Base-by-base conservation (phyloP, 2,329 filamentous ascomycete species). In the Alternaria sp. region DNA sequence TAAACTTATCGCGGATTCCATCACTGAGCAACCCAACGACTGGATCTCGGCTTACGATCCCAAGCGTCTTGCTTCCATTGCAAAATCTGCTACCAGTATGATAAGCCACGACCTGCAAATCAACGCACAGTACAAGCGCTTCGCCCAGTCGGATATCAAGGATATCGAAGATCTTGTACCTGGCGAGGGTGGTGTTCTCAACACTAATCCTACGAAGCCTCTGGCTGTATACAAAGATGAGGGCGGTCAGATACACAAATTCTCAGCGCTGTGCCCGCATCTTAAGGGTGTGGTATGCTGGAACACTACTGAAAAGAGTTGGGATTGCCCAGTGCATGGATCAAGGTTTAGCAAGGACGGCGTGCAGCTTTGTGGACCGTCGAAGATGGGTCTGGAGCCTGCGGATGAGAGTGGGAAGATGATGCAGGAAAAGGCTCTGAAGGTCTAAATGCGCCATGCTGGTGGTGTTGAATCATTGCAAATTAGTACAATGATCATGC, bases 221-320 rank as follows among this genome's bases (percentile, higher is more conserved):
- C 63, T 85, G 9, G 86, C 85, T 0, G 81, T 87, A 0, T 88
- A 87, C 75, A 87, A 86, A 68, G 84, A 86, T 59, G 84, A 86
- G 6, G 72, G 82, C 0, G 85, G 85, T 0, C 79, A 84, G 28
- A 78, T 85, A 1, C 80, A 80, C 32, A 81, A 81, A 65, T 83
- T 85, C 71, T 86, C 82, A 45, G 86, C 85, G 0, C 57, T 88
- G 0, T 88, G 85, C 64, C 85, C 86, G 6, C 85, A 88, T 66
- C 62, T 87, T 73, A 81, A 85, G 58, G 85, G 84, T 1, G 82
- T 87, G 0, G 80, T 87, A 0, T 85, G 84, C 70, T 88, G 85
- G 85, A 88, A 88, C 60, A 64, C 74, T 5, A 75, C 67, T 0
- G 69, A 71, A 60, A 73, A 71, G 69, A 71, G 70, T 36, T 73